These are phyloP conservation scores for Rhizopogon vulgaris DNA, from an alignment of 768 basidiomycete genomes.

Conservation along the genomic window DNA sequence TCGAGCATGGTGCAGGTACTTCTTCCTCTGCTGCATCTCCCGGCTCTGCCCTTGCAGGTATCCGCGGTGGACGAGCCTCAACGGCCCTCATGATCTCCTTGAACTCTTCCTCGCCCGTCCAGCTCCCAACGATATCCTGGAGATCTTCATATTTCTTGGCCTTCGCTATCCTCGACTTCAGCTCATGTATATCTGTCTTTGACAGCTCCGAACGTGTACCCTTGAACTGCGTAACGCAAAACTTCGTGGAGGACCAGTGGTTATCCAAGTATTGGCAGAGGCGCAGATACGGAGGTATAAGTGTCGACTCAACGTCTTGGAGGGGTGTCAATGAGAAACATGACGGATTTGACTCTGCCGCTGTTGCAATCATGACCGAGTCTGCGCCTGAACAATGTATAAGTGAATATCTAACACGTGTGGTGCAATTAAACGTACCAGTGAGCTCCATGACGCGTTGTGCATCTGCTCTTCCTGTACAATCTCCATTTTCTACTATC, in stretches of 20 bases:
- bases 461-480: conserved; percentile 71
- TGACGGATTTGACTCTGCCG: conserved; percentile 88
- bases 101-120: conserved; percentile 61
- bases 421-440: conserved; percentile 36
- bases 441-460: conserved; percentile 69
- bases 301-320: conserved; percentile 57
- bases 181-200: conserved; percentile 52
- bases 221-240: conserved; percentile 80
- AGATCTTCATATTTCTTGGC: conserved; percentile 61
- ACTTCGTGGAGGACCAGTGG: conserved; percentile 82
- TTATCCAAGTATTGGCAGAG: conserved; percentile 72
- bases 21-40: conserved; percentile 24
- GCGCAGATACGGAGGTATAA: conserved; percentile 70
- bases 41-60: not conserved
- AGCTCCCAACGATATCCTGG: conserved; percentile 42
- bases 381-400: conserved; percentile 51
- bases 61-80: conserved; percentile 16
- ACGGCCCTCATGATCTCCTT: conserved; percentile 47
- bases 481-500: conserved; percentile 93
- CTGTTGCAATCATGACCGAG: conserved; percentile 95
- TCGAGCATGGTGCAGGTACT: conserved; percentile 29
- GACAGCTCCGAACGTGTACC: conserved; percentile 48
- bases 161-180: conserved; percentile 47
- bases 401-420: not conserved
- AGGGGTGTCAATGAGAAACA: conserved; percentile 73